Percentiles rank a stretch among this genome's conserved stretches.
Conservation (phyloP, 2,329 filamentous ascomycete genomes). For the Acephala macrosclerotiorum region DNA sequence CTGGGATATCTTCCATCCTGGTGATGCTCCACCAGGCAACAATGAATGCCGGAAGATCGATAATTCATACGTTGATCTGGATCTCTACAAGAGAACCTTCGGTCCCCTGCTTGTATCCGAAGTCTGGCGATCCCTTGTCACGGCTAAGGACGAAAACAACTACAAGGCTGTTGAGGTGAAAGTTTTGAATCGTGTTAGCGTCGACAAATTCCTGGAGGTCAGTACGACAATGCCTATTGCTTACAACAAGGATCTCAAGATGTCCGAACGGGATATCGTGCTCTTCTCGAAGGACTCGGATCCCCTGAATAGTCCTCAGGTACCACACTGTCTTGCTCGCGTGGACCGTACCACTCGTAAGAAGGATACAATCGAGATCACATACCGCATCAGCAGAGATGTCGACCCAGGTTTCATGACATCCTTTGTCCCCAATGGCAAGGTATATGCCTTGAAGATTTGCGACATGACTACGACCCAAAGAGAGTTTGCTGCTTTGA, state of each 20-base stretch:
- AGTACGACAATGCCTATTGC: slow-evolving; percentile 79
- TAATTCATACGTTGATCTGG: slow-evolving; percentile 77
- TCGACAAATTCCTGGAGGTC: slow-evolving; percentile 93
- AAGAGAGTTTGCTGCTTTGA: slow-evolving; percentile 90
- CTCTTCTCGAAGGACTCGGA: slow-evolving; percentile 78
- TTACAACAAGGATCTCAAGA: slow-evolving; percentile 73
- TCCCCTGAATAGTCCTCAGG: slow-evolving; percentile 70
- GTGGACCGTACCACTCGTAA: slow-evolving; percentile 84
- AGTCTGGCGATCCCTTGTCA: slow-evolving; percentile 94
- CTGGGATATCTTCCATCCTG: slow-evolving; percentile 94
- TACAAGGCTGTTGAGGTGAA: slow-evolving; percentile 87
- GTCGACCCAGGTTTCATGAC: slow-evolving; percentile 58
- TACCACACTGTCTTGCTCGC: slow-evolving; percentile 85
- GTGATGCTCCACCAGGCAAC: slow-evolving; percentile 82
- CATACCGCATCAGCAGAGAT: slow-evolving; percentile 79
- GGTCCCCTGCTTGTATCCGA: slow-evolving; percentile 89
- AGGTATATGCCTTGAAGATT: slow-evolving; percentile 80
- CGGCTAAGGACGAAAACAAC: slow-evolving; percentile 84
- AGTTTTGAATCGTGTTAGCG: slow-evolving; percentile 84
- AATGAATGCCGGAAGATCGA: slow-evolving; percentile 79
- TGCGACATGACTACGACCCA: slow-evolving; percentile 95
- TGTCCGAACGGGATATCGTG: slow-evolving; percentile 88
- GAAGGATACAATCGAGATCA: slow-evolving; percentile 81
- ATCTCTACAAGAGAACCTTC: slow-evolving; percentile 87
- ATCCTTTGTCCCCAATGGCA: slow-evolving; percentile 71